Evolutionary conservation across 495 filamentous ascomycete species (phyloP).

Genomic region (Xylaria cubensis): DNA sequence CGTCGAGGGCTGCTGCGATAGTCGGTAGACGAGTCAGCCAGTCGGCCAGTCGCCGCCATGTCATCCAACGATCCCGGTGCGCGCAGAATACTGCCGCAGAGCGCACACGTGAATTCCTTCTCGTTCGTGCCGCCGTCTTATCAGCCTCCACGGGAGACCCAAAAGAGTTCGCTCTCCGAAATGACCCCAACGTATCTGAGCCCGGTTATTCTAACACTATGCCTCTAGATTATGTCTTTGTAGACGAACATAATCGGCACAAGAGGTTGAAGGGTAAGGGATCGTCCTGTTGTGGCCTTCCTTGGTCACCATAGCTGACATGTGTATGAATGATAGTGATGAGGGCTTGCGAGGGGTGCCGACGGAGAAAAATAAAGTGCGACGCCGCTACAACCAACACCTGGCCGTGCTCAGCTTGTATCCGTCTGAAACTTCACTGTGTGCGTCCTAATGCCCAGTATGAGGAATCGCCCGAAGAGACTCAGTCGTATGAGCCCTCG

Average conservation of each 20-base stretch:
- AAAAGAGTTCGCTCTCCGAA: constrained; percentile 63
- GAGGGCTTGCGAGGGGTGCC: constrained; percentile 96
- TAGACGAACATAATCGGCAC: constrained; percentile 98
- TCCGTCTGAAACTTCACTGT: constrained; percentile 90
- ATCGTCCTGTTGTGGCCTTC: not conserved
- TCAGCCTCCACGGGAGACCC: constrained; percentile 66
- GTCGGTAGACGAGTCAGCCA: not conserved
- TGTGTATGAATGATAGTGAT: constrained; percentile 69
- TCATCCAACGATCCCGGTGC: constrained; percentile 64
- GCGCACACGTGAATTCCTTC: constrained; percentile 61
- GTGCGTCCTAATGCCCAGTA: constrained; percentile 92
- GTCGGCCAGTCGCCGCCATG: constrained; percentile 32
- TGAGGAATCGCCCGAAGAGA: constrained; percentile 65
- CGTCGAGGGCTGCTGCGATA: constrained; percentile 22
- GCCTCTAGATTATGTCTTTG: constrained; percentile 91
- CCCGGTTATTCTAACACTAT: constrained; percentile 32
- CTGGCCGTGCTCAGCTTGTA: constrained; percentile 96
- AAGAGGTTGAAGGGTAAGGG: constrained; percentile 90
- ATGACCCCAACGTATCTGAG: constrained; percentile 20
- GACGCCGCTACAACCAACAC: constrained; percentile 98
- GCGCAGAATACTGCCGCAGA: constrained; percentile 65
- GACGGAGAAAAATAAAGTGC: constrained; percentile 92
- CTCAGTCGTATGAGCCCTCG: constrained; percentile 54
- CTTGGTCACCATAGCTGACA: constrained; percentile 18
- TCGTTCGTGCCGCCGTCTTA: constrained; percentile 63